phyloP scores from a whole-genome alignment of 73 alveolate genomes.

The Blepharisma stoltei region DNA sequence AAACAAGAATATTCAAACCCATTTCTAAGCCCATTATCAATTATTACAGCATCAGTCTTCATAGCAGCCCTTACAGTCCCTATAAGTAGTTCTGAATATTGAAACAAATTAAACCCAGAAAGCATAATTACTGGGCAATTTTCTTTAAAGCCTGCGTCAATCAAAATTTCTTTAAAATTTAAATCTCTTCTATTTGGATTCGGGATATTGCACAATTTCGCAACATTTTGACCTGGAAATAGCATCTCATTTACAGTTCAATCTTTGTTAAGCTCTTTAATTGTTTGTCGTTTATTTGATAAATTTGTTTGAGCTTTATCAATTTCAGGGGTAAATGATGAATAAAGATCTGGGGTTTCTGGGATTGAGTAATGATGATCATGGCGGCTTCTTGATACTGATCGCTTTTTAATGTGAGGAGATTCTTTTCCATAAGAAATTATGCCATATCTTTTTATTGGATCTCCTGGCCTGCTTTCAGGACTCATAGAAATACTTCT shows the following conservation, averaged over 20 bases:
- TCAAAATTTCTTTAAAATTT: slow-evolving; percentile 8
- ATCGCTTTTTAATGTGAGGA: no score
- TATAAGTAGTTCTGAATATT: not conserved
- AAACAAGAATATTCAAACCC: not conserved
- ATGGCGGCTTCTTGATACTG: no score
- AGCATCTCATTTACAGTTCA: slow-evolving; percentile 7
- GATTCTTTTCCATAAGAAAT: no score
- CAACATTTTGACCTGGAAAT: not conserved
- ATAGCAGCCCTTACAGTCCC: not conserved
- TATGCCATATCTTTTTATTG: no score
- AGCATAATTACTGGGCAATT: not conserved
- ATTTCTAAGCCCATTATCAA: not conserved
- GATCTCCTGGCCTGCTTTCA: no score
- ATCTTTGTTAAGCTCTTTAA: not conserved
- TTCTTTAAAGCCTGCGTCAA: not conserved
- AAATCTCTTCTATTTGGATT: not conserved
- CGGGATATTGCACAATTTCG: not conserved
- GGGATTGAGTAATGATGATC: no score
- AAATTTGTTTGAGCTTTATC: no score
- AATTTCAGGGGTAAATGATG: no score
- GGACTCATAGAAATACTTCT: no score
- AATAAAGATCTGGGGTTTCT: no score
- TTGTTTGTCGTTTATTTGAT: no score
- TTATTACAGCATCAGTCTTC: slow-evolving; percentile 9
- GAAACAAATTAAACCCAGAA: not conserved